Evolutionary conservation across 2,329 filamentous ascomycete genomes (phyloP).

Genomic region (Pseudocercospora fuligena): DNA sequence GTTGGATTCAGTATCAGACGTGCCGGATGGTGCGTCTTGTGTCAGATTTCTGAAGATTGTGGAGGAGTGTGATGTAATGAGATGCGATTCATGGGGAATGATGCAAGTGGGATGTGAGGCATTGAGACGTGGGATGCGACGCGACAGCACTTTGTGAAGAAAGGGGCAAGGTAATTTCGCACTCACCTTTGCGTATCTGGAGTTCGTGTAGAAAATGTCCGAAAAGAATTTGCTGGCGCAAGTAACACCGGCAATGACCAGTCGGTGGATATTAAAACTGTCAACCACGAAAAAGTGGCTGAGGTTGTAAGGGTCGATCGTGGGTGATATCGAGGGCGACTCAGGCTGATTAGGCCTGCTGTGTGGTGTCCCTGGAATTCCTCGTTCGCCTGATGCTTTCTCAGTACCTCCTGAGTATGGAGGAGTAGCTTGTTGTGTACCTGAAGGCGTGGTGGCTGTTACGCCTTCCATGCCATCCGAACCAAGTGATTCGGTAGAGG

Average conservation of each 20-base stretch:
- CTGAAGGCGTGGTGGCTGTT: slow-evolving; percentile 33
- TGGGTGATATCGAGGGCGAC: slow-evolving; percentile 42
- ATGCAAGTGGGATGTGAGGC: slow-evolving; percentile 3
- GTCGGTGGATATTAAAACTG: slow-evolving; percentile 96
- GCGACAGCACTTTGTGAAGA: slow-evolving; percentile 24
- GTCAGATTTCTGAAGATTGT: slow-evolving; percentile 6
- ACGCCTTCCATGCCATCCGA: slow-evolving; percentile 40
- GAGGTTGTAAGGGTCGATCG: slow-evolving; percentile 56
- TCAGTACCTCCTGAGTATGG: slow-evolving; percentile 56
- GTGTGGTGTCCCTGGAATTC: slow-evolving; percentile 45
- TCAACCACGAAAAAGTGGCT: slow-evolving; percentile 90
- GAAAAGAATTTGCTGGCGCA: slow-evolving; percentile 99
- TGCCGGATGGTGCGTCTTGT: not conserved
- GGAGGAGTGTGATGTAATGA: slow-evolving; percentile 10
- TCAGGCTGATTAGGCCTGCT: slow-evolving; percentile 40
- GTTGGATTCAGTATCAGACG: slow-evolving; percentile 11
- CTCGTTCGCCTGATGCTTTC: slow-evolving; percentile 30
- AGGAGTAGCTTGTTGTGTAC: slow-evolving; percentile 53
- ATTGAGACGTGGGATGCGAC: slow-evolving; percentile 1
- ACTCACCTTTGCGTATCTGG: slow-evolving; percentile 93
- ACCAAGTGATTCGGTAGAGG: slow-evolving; percentile 33
- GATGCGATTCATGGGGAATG: slow-evolving; percentile 1
- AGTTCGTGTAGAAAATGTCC: slow-evolving; percentile 98
- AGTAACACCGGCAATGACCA: slow-evolving; percentile 96
- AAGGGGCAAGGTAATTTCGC: not conserved